Conservation (phyloP, 805 yeast species). For the Wickerhamiella vanderwaltii region DNA sequence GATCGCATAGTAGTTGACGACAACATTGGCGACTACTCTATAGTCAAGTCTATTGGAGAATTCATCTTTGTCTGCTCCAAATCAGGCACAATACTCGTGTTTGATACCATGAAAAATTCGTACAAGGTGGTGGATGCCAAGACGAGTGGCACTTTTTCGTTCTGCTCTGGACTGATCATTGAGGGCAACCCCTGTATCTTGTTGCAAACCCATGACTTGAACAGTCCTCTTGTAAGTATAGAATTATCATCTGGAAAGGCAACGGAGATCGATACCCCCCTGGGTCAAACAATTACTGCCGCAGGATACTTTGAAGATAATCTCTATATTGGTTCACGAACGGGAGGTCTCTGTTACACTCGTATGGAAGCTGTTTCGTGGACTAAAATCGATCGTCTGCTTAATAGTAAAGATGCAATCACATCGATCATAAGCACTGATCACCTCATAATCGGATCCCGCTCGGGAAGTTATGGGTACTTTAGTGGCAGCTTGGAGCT, state of each 20-base stretch:
- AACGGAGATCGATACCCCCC: neutral
- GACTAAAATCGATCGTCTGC: neutral
- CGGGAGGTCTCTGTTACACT: constrained; percentile 42
- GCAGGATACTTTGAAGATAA: constrained; percentile 31
- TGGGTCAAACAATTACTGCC: constrained; percentile 40
- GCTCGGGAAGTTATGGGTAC: constrained; percentile 21
- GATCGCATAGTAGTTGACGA: constrained; percentile 18
- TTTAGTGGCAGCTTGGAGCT: constrained; percentile 10
- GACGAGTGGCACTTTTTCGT: neutral
- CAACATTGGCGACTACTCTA: constrained; percentile 9
- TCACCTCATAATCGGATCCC: constrained; percentile 16
- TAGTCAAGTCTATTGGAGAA: constrained; percentile 1
- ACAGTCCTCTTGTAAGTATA: constrained; percentile 36
- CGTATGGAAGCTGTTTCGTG: constrained; percentile 28
- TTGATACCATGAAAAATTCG: neutral
- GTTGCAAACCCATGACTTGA: constrained; percentile 58
- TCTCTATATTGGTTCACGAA: constrained; percentile 59
- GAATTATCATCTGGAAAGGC: neutral
- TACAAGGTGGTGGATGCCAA: neutral
- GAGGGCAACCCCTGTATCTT: constrained; percentile 27
- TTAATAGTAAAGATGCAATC: constrained; percentile 20
- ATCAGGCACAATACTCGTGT: neutral
- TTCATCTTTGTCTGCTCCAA: constrained; percentile 4
- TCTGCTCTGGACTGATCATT: neutral
- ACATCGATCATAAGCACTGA: constrained; percentile 17